phyloP scores from a whole-genome alignment of 2,329 filamentous ascomycete genomes.

The Tolypocladium guangdongense region DNA sequence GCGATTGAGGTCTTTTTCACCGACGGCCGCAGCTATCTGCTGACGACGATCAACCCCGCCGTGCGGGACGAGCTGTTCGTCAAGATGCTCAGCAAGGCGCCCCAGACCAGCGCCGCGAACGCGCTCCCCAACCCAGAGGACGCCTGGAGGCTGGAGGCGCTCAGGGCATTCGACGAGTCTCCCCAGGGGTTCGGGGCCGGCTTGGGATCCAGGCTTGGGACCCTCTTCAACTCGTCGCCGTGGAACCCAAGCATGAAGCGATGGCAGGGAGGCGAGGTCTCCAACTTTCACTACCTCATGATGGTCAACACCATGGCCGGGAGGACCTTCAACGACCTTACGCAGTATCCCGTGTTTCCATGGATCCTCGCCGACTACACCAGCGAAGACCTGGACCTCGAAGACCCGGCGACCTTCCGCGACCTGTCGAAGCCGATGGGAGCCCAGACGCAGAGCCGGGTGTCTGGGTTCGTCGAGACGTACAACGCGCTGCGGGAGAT shows the following conservation, averaged over 20 bases:
- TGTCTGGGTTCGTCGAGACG: slow-evolving; percentile 69
- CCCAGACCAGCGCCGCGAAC: slow-evolving; percentile 62
- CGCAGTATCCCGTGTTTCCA: slow-evolving; percentile 95
- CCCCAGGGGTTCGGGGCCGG: slow-evolving; percentile 60
- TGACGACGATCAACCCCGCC: slow-evolving; percentile 68
- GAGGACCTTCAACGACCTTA: slow-evolving; percentile 93
- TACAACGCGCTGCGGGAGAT: slow-evolving; percentile 88
- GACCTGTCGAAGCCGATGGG: slow-evolving; percentile 96
- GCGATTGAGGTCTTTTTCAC: slow-evolving; percentile 97
- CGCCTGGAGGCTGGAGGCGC: slow-evolving; percentile 79
- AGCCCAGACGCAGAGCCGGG: slow-evolving; percentile 66
- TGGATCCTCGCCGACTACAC: slow-evolving; percentile 96
- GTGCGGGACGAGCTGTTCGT: slow-evolving; percentile 71
- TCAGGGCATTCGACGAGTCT: slow-evolving; percentile 54
- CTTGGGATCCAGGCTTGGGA: slow-evolving; percentile 82
- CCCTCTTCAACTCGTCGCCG: slow-evolving; percentile 74
- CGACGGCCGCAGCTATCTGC: slow-evolving; percentile 85
- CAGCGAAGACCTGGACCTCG: slow-evolving; percentile 81
- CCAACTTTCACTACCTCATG: slow-evolving; percentile 98
- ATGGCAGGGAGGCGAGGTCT: slow-evolving; percentile 91
- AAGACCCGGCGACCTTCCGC: slow-evolving; percentile 73
- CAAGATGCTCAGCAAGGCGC: slow-evolving; percentile 67
- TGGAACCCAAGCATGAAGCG: slow-evolving; percentile 77
- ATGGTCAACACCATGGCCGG: slow-evolving; percentile 96
- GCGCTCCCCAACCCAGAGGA: slow-evolving; percentile 71